A percentile compares a stretch with the other conserved stretches of the same genome.
phyloP scores from a whole-genome alignment of 345 rosid genomes.

The Brassica carinata region DNA sequence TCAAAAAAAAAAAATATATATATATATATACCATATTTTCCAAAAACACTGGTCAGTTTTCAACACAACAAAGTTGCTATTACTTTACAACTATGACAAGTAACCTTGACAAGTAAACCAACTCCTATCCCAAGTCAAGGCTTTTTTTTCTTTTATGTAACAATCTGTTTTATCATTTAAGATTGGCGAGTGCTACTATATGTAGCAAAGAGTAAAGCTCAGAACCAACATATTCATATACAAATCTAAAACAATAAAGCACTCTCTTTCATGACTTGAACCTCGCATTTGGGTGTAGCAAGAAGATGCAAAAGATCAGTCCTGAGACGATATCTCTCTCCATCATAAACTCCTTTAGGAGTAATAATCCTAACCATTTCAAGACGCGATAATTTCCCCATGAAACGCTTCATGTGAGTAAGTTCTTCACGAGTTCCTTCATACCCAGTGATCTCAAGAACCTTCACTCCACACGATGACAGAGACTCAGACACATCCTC shows the following conservation, averaged over 20 bases:
- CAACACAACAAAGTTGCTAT: neutral
- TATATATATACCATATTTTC: neutral
- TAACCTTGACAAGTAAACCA: neutral
- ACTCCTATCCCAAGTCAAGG: neutral
- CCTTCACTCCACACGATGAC: conserved; percentile 23
- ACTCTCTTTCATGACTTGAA: neutral
- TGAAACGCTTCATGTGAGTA: conserved; percentile 2
- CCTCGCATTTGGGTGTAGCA: conserved; percentile 21
- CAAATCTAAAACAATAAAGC: neutral
- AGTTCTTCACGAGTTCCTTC: conserved; percentile 26
- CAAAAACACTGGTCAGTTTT: neutral
- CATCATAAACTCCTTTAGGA: neutral
- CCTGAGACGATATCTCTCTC: neutral
- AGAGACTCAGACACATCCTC: conserved; percentile 9
- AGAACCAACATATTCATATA: neutral
- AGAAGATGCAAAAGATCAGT: conserved; percentile 20
- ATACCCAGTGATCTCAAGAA: conserved; percentile 20
- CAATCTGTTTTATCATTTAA: neutral
- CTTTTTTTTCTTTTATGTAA: neutral
- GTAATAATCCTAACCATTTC: conserved; percentile 11
- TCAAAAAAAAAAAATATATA: too few species aligned
- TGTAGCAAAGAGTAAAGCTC: neutral
- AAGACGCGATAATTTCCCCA: conserved; percentile 12
- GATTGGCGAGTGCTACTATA: neutral
- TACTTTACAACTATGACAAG: neutral